A percentile compares a stretch with the other conserved stretches of the same genome.
Evolutionary conservation across 331 rosid species (phyloP).

Genomic region (Stylosanthes scabra): DNA sequence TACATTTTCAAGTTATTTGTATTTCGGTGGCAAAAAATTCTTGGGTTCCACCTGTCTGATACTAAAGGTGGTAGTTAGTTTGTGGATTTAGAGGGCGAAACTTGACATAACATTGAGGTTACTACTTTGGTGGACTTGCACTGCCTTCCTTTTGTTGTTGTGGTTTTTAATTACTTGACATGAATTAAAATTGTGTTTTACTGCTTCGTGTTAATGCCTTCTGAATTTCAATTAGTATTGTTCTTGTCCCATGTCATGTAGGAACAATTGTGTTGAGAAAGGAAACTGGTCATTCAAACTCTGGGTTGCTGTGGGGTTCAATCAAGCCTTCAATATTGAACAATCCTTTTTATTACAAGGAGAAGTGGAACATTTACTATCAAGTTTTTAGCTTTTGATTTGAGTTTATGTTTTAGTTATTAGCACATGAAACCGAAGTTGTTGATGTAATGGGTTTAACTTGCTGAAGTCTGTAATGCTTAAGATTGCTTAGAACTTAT

Average conservation of each 20-base stretch:
- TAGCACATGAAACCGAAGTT: conserved; percentile 54
- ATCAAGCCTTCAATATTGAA: conserved; percentile 40
- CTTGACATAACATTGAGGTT: no score
- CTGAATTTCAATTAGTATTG: conserved; percentile 32
- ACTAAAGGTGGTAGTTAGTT: not conserved
- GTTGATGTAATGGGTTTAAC: conserved; percentile 77
- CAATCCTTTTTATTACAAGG: conserved; percentile 47
- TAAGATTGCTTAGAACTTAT: conserved; percentile 60
- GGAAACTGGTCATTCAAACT: conserved; percentile 49
- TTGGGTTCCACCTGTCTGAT: conserved; percentile 3
- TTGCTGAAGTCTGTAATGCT: conserved; percentile 64
- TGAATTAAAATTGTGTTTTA: not conserved
- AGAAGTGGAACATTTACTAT: conserved; percentile 58
- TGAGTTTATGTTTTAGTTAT: conserved; percentile 54
- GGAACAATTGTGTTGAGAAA: conserved; percentile 52
- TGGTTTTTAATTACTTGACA: not conserved
- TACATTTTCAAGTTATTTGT: not conserved
- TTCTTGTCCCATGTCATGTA: conserved; percentile 41
- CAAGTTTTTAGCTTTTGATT: conserved; percentile 56
- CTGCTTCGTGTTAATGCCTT: conserved; percentile 1
- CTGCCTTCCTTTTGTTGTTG: not conserved
- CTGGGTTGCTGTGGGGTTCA: conserved; percentile 49
- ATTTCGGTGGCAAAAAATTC: conserved; percentile 4
- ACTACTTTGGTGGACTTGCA: no score
- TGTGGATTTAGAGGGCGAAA: not conserved